phyloP scores from a whole-genome alignment of 441 rosid species.

The Erysimum cheiri region DNA sequence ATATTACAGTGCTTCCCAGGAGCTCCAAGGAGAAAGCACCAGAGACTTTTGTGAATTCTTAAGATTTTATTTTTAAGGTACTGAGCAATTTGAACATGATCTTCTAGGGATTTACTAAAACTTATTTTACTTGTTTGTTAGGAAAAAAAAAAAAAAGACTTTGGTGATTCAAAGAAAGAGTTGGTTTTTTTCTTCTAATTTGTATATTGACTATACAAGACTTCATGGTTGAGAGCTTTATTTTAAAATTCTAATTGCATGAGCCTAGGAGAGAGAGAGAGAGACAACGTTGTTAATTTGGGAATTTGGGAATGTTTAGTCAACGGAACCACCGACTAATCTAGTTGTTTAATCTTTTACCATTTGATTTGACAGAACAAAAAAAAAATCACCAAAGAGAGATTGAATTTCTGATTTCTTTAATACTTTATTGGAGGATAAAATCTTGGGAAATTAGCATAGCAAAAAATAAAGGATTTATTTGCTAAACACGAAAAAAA shows the following conservation, averaged over 20 bases:
- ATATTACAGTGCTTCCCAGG: slow-evolving; percentile 9
- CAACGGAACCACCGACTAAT: not conserved
- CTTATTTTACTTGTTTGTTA: slow-evolving; percentile 17
- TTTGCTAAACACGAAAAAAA: not conserved
- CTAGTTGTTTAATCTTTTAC: not conserved
- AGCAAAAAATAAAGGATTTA: too few species aligned
- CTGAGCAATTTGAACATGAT: slow-evolving; percentile 28
- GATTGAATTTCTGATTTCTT: not conserved
- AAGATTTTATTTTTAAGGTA: slow-evolving; percentile 29
- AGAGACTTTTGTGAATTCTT: slow-evolving; percentile 32
- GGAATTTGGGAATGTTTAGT: not conserved
- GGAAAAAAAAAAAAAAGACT: not conserved
- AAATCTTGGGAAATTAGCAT: not conserved
- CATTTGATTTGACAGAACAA: too few species aligned
- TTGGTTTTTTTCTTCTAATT: not conserved
- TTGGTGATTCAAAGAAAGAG: slow-evolving; percentile 10
- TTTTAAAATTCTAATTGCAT: not conserved
- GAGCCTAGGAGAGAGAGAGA: not conserved
- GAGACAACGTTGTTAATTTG: too few species aligned
- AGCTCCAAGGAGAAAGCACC: slow-evolving; percentile 17
- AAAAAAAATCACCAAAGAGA: not conserved
- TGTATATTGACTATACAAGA: not conserved
- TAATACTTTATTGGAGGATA: not conserved
- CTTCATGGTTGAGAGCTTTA: not conserved
- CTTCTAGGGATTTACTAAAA: slow-evolving; percentile 36